Base-by-base conservation (phyloP, 2,329 filamentous ascomycete species). In the Fulvia fulva region DNA sequence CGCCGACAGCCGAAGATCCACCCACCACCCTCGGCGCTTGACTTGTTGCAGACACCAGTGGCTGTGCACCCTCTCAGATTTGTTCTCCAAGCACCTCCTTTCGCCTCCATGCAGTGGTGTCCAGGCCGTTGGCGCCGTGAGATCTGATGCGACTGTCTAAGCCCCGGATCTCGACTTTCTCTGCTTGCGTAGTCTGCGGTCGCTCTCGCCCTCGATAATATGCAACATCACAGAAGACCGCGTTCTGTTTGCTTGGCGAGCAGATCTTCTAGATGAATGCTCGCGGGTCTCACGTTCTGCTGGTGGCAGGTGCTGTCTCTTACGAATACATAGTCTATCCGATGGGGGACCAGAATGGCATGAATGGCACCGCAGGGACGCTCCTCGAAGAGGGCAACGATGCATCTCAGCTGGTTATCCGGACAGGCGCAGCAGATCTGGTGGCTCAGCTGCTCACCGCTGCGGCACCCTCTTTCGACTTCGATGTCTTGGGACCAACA, bases 361-460 rank as follows among this genome's bases (percentile, higher is more conserved):
- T 64, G 63, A 58, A 49, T 12, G 26, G 12, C 22, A 21, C 55
- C 25, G 21, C 55, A 44, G 52, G 44, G 47, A 51, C 57, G 55
- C 46, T 47, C 44, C 51, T 56, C 30, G 51, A 54, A 23, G 58
- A 65, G 25, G 57, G 55, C 23, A 55, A 60, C 30, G 61, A 61
- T 53, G 53, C 61, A 9, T 64, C 66, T 45, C 62, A 64, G 53
- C 65, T 72, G 21, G 65, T 69, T 51, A 66, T 72, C 41, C 65
- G 70, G 22, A 66, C 65, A 34, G 68, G 66, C 52, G 65, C 57
- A 58, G 70, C 70, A 49, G 66, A 68, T 55, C 63, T 72, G 26
- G 67, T 72, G 56, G 69, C 70, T 58, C 62, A 68, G 63, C 61
- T 72, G 37, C 68, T 72, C 61, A 67, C 68, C 62, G 69, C 69